These are phyloP conservation scores for Eimeria praecox DNA, from an alignment of 169 alveolate genomes.

Conservation along the genomic window DNA sequence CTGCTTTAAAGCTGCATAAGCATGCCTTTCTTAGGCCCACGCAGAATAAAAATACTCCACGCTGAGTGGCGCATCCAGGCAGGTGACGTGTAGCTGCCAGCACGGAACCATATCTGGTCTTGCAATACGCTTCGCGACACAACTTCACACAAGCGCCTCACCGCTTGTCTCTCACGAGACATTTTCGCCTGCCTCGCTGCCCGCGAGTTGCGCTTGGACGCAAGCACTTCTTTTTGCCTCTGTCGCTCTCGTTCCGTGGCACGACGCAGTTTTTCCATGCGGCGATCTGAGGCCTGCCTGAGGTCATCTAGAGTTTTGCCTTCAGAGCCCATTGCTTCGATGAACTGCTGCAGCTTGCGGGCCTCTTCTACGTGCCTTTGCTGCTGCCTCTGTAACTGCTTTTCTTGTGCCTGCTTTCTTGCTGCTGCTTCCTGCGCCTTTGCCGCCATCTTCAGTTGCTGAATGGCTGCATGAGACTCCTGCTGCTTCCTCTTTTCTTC, in stretches of 20 bases:
- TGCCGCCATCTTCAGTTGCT: conserved; percentile 15
- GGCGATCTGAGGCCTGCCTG: conserved; percentile 61
- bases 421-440: conserved; percentile 59
- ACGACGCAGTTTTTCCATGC: conserved; percentile 58
- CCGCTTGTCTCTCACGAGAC: conserved; percentile 36
- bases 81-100: neutral
- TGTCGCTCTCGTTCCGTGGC: conserved; percentile 73
- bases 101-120: neutral
- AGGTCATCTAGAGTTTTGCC: conserved; percentile 74
- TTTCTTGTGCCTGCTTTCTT: conserved; percentile 27
- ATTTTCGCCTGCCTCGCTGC: conserved; percentile 59
- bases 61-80: neutral
- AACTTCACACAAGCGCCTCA: neutral
- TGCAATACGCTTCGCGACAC: neutral
- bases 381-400: conserved; percentile 29
- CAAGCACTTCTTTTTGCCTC: conserved; percentile 51
- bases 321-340: conserved; percentile 70
- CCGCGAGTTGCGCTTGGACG: conserved; percentile 44
- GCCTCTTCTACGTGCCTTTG: conserved; percentile 54
- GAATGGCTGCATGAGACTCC: conserved; percentile 36
- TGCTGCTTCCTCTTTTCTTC: conserved; percentile 59
- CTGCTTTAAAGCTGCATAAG: neutral
- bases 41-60: neutral
- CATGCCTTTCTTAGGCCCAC: neutral
- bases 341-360: conserved; percentile 72